Percentiles rank a stretch among this genome's conserved stretches.
Conservation (phyloP, 2,329 filamentous ascomycete species). For the Trichoderma asperellum region DNA sequence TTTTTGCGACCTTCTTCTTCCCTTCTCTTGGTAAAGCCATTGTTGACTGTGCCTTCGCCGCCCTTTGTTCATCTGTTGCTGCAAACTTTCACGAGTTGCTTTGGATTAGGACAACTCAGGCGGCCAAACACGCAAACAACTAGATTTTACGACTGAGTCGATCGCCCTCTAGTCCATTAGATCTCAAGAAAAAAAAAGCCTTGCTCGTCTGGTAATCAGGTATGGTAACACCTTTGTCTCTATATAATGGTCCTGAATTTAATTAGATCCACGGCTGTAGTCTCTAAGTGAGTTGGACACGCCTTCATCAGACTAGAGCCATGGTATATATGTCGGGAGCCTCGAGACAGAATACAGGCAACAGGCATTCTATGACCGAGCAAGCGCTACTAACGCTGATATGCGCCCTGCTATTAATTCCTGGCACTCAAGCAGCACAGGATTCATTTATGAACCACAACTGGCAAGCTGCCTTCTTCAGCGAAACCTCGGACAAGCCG, state of each 20-base stretch:
- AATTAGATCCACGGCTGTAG: not conserved
- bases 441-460: constrained; percentile 30
- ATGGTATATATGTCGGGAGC: constrained; percentile 4
- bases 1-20: not conserved
- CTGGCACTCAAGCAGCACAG: constrained; percentile 29
- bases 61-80: not conserved
- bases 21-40: not conserved
- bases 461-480: constrained; percentile 38
- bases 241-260: not conserved
- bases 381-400: constrained; percentile 33
- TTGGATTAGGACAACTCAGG: not conserved
- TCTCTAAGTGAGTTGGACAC: not conserved
- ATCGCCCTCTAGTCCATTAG: not conserved
- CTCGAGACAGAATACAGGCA: not conserved
- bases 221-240: not conserved
- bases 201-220: not conserved
- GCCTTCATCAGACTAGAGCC: not conserved
- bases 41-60: not conserved
- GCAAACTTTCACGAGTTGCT: not conserved
- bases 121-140: not conserved
- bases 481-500: constrained; percentile 33
- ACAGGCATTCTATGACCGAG: constrained; percentile 31
- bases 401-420: constrained; percentile 32
- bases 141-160: not conserved
- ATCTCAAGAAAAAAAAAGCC: not conserved